Conservation (phyloP, 768 basidiomycete species). For the Cystofilobasidium macerans region DNA sequence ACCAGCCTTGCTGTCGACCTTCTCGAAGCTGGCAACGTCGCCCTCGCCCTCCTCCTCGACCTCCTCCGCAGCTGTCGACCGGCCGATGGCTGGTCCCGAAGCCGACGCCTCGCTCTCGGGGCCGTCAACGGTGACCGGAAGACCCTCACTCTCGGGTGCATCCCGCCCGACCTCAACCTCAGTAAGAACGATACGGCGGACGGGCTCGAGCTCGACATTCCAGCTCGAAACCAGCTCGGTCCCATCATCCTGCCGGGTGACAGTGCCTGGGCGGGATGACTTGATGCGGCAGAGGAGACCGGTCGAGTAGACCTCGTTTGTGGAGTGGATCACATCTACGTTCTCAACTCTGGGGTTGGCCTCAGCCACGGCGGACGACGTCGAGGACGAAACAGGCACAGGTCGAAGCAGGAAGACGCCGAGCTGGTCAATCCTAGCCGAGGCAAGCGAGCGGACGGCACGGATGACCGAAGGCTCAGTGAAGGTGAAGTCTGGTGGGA, state of each 20-base stretch:
- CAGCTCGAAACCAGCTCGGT: slow-evolving; percentile 38
- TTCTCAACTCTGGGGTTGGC: slow-evolving; percentile 84
- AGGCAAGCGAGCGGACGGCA: slow-evolving; percentile 49
- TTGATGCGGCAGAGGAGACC: slow-evolving; percentile 23
- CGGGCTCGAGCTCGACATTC: slow-evolving; percentile 31
- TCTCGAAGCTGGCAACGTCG: slow-evolving; percentile 37
- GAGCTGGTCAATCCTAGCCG: slow-evolving; percentile 92
- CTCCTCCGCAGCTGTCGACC: slow-evolving; percentile 1
- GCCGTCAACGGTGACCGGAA: neutral
- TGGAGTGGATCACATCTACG: slow-evolving; percentile 54
- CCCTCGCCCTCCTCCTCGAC: slow-evolving; percentile 28
- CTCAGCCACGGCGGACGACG: slow-evolving; percentile 64
- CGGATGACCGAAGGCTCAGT: slow-evolving; percentile 80
- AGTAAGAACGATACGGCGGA: slow-evolving; percentile 9
- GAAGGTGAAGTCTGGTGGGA: slow-evolving; percentile 81
- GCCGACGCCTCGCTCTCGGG: no score
- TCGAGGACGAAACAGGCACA: slow-evolving; percentile 48
- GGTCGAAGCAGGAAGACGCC: slow-evolving; percentile 72
- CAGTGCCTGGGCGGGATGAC: slow-evolving; percentile 5
- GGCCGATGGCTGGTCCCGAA: no score
- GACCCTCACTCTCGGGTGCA: slow-evolving; percentile 36
- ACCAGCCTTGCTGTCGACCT: slow-evolving; percentile 14
- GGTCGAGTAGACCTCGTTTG: slow-evolving; percentile 9
- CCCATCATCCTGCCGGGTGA: neutral
- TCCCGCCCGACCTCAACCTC: slow-evolving; percentile 41